These are phyloP conservation scores for Penicillium paneum DNA, from an alignment of 2,329 filamentous ascomycete species.

Conservation along the genomic window DNA sequence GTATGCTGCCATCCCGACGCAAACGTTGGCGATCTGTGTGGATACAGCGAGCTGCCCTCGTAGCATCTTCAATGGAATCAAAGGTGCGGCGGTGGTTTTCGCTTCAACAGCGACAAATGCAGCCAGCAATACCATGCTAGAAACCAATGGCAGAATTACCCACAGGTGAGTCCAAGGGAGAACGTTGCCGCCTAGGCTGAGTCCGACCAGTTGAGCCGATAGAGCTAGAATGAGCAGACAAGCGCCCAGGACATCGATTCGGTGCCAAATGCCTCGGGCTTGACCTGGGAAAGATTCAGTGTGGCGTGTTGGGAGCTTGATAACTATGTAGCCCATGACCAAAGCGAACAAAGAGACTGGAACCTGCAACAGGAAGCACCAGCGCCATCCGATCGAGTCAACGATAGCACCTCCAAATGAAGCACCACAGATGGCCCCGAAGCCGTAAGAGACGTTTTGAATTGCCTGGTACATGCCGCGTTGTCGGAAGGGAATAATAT, in stretches of 20 bases:
- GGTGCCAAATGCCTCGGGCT: conserved; percentile 46
- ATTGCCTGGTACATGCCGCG: conserved; percentile 68
- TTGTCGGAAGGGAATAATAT: conserved; percentile 69
- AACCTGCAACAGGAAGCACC: conserved; percentile 60
- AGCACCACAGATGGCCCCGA: conserved; percentile 58
- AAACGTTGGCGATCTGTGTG: conserved; percentile 59
- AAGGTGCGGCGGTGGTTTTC: conserved; percentile 42
- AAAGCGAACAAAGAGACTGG: conserved; percentile 58
- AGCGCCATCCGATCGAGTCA: conserved; percentile 47
- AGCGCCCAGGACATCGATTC: conserved; percentile 59
- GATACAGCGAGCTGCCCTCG: conserved; percentile 54
- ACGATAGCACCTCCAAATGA: conserved; percentile 46
- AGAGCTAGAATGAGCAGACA: conserved; percentile 57
- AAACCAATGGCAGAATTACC: conserved; percentile 41
- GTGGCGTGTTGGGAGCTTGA: conserved; percentile 45
- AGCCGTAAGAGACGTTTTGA: conserved; percentile 61
- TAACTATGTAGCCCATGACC: conserved; percentile 52
- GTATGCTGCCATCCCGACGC: conserved; percentile 60
- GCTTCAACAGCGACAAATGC: conserved; percentile 42
- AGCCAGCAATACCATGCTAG: conserved; percentile 37
- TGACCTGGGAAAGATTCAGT: neutral
- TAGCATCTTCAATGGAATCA: conserved; percentile 52
- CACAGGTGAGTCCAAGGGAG: conserved; percentile 44
- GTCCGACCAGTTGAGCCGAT: conserved; percentile 51
- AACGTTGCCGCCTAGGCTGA: conserved; percentile 48